Evolutionary conservation across 257 asterid genomes (phyloP).

Genomic region (Solanum infundibuliforme): DNA sequence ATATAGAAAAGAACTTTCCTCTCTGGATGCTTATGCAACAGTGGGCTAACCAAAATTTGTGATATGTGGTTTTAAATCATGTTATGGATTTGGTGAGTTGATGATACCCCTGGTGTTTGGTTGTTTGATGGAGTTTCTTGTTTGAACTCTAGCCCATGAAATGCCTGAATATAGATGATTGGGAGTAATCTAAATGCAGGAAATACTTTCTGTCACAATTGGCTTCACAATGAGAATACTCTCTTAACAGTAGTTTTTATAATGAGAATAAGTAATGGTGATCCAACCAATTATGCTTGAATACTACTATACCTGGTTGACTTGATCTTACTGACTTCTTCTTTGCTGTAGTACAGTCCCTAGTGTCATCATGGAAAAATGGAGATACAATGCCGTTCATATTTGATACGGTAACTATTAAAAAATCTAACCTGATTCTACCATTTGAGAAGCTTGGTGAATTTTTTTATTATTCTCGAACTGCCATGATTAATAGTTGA

Average conservation of each 20-base stretch:
- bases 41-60: background rate
- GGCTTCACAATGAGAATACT: background rate
- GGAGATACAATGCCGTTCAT: constrained; percentile 92
- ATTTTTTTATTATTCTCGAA: background rate
- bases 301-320: background rate
- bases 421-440: background rate
- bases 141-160: background rate
- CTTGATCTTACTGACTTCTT: background rate
- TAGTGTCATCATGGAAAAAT: constrained; percentile 72
- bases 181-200: background rate
- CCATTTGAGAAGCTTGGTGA: background rate
- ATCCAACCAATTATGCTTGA: background rate
- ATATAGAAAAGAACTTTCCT: background rate
- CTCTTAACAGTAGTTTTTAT: background rate
- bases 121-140: background rate
- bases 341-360: constrained; percentile 45
- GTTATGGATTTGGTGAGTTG: background rate
- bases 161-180: background rate
- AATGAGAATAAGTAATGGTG: background rate
- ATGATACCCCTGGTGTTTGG: background rate
- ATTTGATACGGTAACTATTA: constrained; percentile 58
- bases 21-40: background rate
- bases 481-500: background rate
- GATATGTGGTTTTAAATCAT: background rate
- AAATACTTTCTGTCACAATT: background rate